Evolutionary conservation across 208 protist species (phyloP).

Genomic region (Porcisia hertigi): DNA sequence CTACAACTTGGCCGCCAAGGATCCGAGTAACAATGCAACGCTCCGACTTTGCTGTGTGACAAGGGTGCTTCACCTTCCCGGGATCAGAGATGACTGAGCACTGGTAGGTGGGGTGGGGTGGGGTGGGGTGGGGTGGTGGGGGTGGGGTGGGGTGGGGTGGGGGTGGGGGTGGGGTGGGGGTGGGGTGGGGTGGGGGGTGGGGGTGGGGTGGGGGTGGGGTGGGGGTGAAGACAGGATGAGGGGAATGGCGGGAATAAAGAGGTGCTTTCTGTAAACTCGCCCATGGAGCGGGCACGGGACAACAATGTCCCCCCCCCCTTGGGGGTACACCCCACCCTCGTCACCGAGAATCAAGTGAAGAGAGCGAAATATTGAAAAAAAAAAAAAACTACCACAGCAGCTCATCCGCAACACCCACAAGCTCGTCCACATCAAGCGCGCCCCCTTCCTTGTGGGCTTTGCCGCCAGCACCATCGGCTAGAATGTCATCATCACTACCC

Average conservation of each 20-base stretch:
- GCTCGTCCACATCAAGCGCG: conserved; percentile 22
- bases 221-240: no score
- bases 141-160: no score
- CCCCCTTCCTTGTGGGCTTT: conserved; percentile 22
- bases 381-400: conserved; percentile 31
- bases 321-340: no score
- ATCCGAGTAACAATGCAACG: background rate
- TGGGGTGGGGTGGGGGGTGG: no score
- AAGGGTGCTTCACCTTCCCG: background rate
- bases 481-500: conserved; percentile 9
- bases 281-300: no score
- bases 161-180: no score
- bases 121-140: no score
- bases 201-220: no score
- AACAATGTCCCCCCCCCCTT: no score
- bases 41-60: background rate
- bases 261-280: no score
- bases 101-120: background rate
- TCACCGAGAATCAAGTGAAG: no score
- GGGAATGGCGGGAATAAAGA: no score
- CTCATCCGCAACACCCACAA: conserved; percentile 29
- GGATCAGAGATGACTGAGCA: background rate
- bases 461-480: conserved; percentile 7
- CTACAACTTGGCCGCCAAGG: background rate
- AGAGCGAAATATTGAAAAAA: background rate